Base-by-base conservation (phyloP, 2,329 filamentous ascomycete species). In the Penicillium sp. region DNA sequence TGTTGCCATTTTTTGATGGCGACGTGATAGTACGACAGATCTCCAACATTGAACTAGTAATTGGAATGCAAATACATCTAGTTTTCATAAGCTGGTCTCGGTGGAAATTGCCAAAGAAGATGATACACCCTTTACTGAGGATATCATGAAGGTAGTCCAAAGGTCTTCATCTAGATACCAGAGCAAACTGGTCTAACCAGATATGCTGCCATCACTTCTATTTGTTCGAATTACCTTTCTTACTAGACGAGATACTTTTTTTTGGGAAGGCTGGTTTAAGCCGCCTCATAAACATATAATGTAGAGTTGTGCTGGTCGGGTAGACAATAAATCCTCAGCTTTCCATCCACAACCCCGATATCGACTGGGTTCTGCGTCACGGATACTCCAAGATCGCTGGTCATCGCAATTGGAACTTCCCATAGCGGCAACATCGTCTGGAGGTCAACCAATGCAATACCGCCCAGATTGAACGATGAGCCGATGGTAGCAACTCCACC, bases 361-460 rank as follows among this genome's bases (percentile, higher is more conserved):
- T 84, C 81, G 61, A 83, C 74, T 2, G 82, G 81, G 60, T 83
- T 83, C 75, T 82, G 77, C 7, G 81, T 82, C 62, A 83, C 66
- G 6, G 76, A 63, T 2, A 72, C 74, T 1, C 80, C 79, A 16
- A 73, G 66, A 6, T 70, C 75, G 48, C 76, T 81, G 53, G 73
- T 69, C 65, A 82, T 70, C 6, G 76, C 73, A 16, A 83, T 71
- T 1, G 82, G 82, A 1, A 83, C 72, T 64, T 84, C 81, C 19
- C 75, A 76, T 33, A 83, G 62, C 0, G 81, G 78, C 8, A 72
- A 51, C 80, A 84, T 81, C 0, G 75, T 79, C 52, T 75, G 68
- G 16, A 78, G 70, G 55, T 83, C 80, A 4, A 84, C 79, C 42
- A 84, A 67, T 0, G 82, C 81, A 22, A 83, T 63, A n/a, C 81